A percentile compares a stretch with the other conserved stretches of the same genome.
Conservation (phyloP, 352 stramenopile species). For the Globisporangium sylvaticum region DNA sequence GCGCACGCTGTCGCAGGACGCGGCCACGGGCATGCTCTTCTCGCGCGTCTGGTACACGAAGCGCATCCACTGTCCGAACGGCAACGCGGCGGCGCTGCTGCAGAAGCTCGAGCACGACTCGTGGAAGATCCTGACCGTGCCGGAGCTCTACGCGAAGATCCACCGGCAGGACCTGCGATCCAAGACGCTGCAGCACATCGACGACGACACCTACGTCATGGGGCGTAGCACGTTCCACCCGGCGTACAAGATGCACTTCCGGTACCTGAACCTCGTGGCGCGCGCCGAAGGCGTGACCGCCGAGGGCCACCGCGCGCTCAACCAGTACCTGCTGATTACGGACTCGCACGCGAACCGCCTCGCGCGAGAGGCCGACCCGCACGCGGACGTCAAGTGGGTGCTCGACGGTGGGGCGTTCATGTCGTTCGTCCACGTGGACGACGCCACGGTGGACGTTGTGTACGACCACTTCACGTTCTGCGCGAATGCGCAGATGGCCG, state of each 20-base stretch:
- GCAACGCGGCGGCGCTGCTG: conserved; percentile 21
- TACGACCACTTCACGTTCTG: conserved; percentile 39
- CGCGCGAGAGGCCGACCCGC: conserved; percentile 26
- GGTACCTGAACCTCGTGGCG: conserved; percentile 37
- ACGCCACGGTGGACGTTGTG: conserved; percentile 27
- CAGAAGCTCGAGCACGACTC: conserved; percentile 28
- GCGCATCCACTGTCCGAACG: conserved; percentile 27
- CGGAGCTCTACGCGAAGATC: conserved; percentile 29
- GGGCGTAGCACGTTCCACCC: conserved; percentile 22
- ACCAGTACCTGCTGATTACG: conserved; percentile 28
- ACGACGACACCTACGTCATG: conserved; percentile 28
- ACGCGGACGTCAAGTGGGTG: conserved; percentile 26
- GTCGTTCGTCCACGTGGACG: conserved; percentile 28
- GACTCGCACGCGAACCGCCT: conserved; percentile 29
- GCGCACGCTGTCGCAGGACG: conserved; percentile 17
- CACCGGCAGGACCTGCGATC: conserved; percentile 21
- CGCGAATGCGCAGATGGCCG: conserved; percentile 41
- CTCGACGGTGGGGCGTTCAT: conserved; percentile 36
- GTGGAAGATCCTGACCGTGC: conserved; percentile 25
- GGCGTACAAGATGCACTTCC: conserved; percentile 15
- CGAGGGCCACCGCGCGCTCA: conserved; percentile 20
- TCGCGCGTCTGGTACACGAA: conserved; percentile 29
- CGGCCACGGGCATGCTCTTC: conserved; percentile 17
- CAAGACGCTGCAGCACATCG: conserved; percentile 28
- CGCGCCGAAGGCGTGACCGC: conserved; percentile 13